These are phyloP conservation scores for Cucumis hystrix DNA, from an alignment of 306 rosid species.

Conservation along the genomic window DNA sequence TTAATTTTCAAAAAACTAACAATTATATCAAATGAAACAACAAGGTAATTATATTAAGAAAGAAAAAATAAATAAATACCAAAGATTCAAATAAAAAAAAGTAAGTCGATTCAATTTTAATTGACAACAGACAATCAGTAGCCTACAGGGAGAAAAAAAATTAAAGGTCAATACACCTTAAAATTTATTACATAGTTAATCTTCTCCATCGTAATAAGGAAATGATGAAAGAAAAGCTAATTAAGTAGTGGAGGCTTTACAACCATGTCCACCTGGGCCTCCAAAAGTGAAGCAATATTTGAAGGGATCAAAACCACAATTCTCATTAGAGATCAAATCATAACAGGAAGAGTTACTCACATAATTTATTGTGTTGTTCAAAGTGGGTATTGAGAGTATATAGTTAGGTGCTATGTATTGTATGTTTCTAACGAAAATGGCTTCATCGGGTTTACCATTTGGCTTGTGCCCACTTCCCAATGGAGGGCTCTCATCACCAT, in stretches of 20 bases:
- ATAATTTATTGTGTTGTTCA: neutral
- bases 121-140: too few relatives aligned
- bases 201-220: too few relatives aligned
- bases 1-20: too few relatives aligned
- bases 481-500: neutral
- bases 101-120: too few relatives aligned
- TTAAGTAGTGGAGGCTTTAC: neutral
- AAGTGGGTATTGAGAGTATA: neutral
- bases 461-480: conserved; percentile 12
- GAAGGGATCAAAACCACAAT: neutral
- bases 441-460: neutral
- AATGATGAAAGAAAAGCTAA: too few relatives aligned
- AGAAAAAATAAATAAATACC: too few relatives aligned
- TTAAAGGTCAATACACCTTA: too few relatives aligned
- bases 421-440: neutral
- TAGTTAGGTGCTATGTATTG: neutral
- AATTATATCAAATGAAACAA: too few relatives aligned
- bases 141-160: too few relatives aligned
- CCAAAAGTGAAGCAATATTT: neutral
- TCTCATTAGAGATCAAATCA: neutral
- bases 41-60: too few relatives aligned
- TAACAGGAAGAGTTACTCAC: neutral
- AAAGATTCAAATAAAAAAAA: too few relatives aligned
- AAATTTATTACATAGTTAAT: too few relatives aligned
- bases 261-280: neutral